A percentile compares a stretch with the other conserved stretches of the same genome.
These are phyloP conservation scores for Phyllosticta capitalensis DNA, from an alignment of 2,329 filamentous ascomycete species.

Conservation along the genomic window DNA sequence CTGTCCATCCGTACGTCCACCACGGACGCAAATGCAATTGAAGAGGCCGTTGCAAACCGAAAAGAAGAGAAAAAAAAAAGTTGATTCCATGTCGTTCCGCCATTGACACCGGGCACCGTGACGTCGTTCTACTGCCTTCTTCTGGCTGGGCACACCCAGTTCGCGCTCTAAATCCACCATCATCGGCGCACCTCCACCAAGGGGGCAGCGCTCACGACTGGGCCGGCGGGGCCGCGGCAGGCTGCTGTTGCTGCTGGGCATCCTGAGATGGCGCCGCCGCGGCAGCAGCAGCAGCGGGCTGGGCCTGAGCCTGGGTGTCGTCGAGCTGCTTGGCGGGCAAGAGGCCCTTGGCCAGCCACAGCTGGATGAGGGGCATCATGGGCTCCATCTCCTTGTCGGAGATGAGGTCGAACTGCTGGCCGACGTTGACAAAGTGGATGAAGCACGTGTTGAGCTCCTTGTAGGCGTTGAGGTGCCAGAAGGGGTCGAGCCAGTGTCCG, in stretches of 20 bases:
- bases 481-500: constrained; percentile 41
- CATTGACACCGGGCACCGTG: neutral
- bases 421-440: constrained; percentile 48
- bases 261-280: neutral
- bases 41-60: neutral
- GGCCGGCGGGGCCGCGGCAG: neutral
- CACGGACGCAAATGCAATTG: too few species aligned
- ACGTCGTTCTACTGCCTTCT: neutral
- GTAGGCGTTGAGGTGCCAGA: constrained; percentile 40
- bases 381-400: constrained; percentile 86
- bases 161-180: neutral
- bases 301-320: neutral
- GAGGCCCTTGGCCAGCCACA: constrained; percentile 82
- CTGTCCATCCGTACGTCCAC: too few species aligned
- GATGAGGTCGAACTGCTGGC: constrained; percentile 69
- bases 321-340: constrained; percentile 46
- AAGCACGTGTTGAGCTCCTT: constrained; percentile 46
- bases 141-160: too few species aligned
- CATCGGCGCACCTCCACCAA: neutral
- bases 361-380: constrained; percentile 87
- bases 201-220: neutral
- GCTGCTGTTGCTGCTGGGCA: too few species aligned
- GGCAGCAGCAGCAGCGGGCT: neutral
- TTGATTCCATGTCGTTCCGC: neutral
- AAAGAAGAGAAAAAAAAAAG: neutral